Base-by-base conservation (phyloP, 208 protist species). In the Herpetomonas tarakana region DNA sequence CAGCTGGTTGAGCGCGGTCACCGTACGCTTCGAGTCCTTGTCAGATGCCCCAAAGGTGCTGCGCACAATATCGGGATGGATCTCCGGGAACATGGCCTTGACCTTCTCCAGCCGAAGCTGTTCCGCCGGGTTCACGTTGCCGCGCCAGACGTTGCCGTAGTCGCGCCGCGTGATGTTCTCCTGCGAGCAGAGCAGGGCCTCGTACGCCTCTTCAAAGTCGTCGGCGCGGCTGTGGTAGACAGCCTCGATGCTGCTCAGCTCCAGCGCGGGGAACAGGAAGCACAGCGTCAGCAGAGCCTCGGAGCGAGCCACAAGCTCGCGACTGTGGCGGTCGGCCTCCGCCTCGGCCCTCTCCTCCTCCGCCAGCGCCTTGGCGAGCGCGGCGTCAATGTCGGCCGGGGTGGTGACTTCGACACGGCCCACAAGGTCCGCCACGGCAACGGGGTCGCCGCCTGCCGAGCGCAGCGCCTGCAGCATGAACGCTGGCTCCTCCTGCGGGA, bases 201-300 rank as follows among this genome's bases (percentile, higher is more conserved):
- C 68, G 61, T 92, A 94, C 11, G 88, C 76, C 9, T 77, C 75
- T 6, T 67, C 68, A 29, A 83, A 82, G 53, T 85, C 81, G 31
- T 61, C 59, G 24, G 62, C 39, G 59, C 70, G 65, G 22, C 65
- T 50, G 25, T 61, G 41, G 39, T 92, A 65, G 2, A 84, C 83
- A 27, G 76, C 79, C 67, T 86, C 68, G 52, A 92, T 73, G 2
- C 60, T 63, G 0, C 64, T 2, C 29, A 67, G 58, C 14, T 91
- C 83, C 19, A 77, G 30, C 0, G 47, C 62, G 39, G 88, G 85
- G 52, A 94, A 92, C 16, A 94, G 71, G 21, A 64, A 54, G 47
- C 76, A 70, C 0, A 94, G 77, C 11, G 85, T 90, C n/a, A 94
- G 67, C 18, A 92, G 51, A 19, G 46, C 63, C 24, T 88, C 76